These are phyloP conservation scores for Colletotrichum sp. DNA, from an alignment of 2,329 filamentous ascomycete species.

Conservation along the genomic window DNA sequence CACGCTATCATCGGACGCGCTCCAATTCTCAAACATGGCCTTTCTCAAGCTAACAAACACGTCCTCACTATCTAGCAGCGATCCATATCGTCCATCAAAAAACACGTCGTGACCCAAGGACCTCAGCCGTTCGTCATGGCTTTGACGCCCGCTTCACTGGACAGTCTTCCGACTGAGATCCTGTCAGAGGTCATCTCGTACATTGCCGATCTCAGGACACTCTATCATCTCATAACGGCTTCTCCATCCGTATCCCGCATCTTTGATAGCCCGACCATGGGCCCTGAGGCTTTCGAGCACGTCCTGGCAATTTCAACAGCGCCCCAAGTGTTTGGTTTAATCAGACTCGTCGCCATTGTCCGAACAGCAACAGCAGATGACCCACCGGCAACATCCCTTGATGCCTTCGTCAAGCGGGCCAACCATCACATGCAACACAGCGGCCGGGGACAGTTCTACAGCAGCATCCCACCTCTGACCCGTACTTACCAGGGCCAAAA, in stretches of 20 bases:
- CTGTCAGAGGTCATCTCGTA: not conserved
- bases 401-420: not conserved
- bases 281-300: not conserved
- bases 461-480: not conserved
- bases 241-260: not conserved
- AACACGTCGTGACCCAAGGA: not conserved
- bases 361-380: not conserved
- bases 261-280: not conserved
- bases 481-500: not conserved
- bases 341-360: not conserved
- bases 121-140: not conserved
- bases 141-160: not conserved
- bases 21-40: not conserved
- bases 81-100: not conserved
- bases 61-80: not conserved
- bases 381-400: not conserved
- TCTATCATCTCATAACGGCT: not conserved
- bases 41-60: not conserved
- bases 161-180: not conserved
- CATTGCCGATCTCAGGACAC: not conserved
- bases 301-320: not conserved
- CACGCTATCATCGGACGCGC: not conserved
- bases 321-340: not conserved
- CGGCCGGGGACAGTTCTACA: not conserved
- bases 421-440: not conserved